phyloP scores from a whole-genome alignment of 805 yeast species.

The Sugiyamaella lignohabitans region DNA sequence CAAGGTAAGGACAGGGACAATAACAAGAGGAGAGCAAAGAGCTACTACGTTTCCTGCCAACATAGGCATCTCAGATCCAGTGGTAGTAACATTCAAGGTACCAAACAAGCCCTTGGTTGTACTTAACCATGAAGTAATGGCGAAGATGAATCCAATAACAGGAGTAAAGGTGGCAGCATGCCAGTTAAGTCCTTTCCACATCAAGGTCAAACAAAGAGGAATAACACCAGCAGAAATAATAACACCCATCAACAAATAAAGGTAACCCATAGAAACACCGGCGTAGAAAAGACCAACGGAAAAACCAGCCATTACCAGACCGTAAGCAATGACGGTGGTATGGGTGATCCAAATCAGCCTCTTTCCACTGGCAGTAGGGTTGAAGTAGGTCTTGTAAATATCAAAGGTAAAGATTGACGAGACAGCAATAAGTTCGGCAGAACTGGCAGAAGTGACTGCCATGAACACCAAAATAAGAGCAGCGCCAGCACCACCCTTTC shows the following conservation, averaged over 20 bases:
- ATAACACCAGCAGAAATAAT: constrained; percentile 82
- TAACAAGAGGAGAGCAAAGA: constrained; percentile 59
- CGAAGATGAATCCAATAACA: constrained; percentile 64
- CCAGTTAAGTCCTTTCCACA: constrained; percentile 57
- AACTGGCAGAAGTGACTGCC: constrained; percentile 91
- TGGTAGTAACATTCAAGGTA: constrained; percentile 58
- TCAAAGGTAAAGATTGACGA: constrained; percentile 83
- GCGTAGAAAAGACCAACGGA: constrained; percentile 78
- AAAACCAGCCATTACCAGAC: constrained; percentile 69
- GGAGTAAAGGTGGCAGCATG: constrained; percentile 73
- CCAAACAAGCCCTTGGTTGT: constrained; percentile 33
- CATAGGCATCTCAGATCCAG: constrained; percentile 88
- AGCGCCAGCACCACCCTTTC: constrained; percentile 84
- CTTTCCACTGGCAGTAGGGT: constrained; percentile 73
- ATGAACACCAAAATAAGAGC: constrained; percentile 72
- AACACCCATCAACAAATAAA: constrained; percentile 84
- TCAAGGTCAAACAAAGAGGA: constrained; percentile 65
- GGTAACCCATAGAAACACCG: constrained; percentile 77
- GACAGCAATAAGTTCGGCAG: constrained; percentile 85
- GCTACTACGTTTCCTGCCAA: constrained; percentile 84
- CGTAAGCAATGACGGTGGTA: constrained; percentile 52
- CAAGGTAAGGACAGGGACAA: constrained; percentile 59
- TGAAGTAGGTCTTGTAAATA: constrained; percentile 70
- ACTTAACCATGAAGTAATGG: constrained; percentile 61
- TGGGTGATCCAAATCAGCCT: constrained; percentile 65